Conservation (phyloP, 2,329 filamentous ascomycete species). For the Colletotrichum theobromicola region DNA sequence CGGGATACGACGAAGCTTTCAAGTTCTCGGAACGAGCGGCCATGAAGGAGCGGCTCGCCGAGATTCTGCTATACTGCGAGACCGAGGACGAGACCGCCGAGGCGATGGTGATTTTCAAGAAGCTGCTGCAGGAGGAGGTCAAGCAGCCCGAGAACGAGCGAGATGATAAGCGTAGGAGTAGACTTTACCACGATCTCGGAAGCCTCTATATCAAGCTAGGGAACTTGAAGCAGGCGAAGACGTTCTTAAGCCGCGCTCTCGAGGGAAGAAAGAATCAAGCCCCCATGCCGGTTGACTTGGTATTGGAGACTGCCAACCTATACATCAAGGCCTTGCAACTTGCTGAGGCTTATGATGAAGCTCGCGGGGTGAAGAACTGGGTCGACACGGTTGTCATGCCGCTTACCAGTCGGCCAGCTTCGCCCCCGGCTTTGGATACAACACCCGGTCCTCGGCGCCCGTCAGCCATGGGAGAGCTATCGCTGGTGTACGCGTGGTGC, state of each 20-base stretch:
- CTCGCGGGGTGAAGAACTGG: slow-evolving; percentile 29
- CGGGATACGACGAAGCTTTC: slow-evolving; percentile 3
- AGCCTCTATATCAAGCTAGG: slow-evolving; percentile 24
- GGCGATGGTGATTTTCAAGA: slow-evolving; percentile 24
- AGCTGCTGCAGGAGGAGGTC: slow-evolving; percentile 23
- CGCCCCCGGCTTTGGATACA: background rate
- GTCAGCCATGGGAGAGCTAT: slow-evolving; percentile 15
- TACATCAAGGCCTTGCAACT: slow-evolving; percentile 27
- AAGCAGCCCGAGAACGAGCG: slow-evolving; percentile 20
- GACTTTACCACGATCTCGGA: slow-evolving; percentile 33
- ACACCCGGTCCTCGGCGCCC: background rate
- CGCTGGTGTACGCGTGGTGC: slow-evolving; percentile 30
- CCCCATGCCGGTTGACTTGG: slow-evolving; percentile 14
- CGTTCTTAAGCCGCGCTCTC: slow-evolving; percentile 27
- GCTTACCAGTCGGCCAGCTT: background rate
- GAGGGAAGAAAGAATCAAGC: slow-evolving; percentile 23
- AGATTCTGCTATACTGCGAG: slow-evolving; percentile 28
- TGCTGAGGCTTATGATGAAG: slow-evolving; percentile 28
- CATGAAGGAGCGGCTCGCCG: slow-evolving; percentile 31
- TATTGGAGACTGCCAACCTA: slow-evolving; percentile 29
- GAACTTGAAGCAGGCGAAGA: slow-evolving; percentile 23
- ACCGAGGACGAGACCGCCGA: slow-evolving; percentile 22
- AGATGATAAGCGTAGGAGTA: slow-evolving; percentile 13
- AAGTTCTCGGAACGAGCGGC: slow-evolving; percentile 16
- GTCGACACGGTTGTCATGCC: slow-evolving; percentile 18